These are phyloP conservation scores for Stagonosporopsis vannaccii DNA, from an alignment of 2,329 filamentous ascomycete species.

Conservation along the genomic window DNA sequence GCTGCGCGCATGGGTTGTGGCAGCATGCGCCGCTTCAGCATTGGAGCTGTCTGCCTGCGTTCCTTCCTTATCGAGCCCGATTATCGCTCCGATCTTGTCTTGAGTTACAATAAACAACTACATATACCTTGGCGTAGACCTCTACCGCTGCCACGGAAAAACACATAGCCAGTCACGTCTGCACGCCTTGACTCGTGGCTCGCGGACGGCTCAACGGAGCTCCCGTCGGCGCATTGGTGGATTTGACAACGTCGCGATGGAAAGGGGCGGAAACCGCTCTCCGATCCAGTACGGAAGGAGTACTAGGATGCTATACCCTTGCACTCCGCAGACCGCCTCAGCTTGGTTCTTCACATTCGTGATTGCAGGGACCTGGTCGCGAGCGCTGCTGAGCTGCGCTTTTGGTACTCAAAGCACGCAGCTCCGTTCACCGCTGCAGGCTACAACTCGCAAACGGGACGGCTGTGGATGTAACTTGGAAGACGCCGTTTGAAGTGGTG, in stretches of 20 bases:
- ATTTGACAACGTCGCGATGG: not conserved
- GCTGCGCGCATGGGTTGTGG: too few species aligned
- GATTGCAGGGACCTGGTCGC: slow-evolving; percentile 21
- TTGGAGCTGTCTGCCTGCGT: too few species aligned
- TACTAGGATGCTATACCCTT: slow-evolving; percentile 28
- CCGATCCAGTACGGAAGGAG: slow-evolving; percentile 28
- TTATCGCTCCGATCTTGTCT: too few species aligned
- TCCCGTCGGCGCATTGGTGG: not conserved
- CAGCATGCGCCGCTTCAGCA: too few species aligned
- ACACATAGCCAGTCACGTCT: slow-evolving; percentile 20
- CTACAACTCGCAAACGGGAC: too few species aligned
- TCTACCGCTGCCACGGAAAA: slow-evolving; percentile 9
- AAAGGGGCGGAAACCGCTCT: slow-evolving; percentile 30
- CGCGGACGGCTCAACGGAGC: not conserved
- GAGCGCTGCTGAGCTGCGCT: slow-evolving; percentile 15
- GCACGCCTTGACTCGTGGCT: slow-evolving; percentile 22
- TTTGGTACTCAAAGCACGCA: slow-evolving; percentile 2
- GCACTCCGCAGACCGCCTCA: slow-evolving; percentile 34
- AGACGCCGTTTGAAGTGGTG: not conserved
- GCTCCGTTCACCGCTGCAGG: slow-evolving; percentile 27
- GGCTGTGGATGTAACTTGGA: too few species aligned
- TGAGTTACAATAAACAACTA: too few species aligned
- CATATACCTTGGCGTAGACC: slow-evolving; percentile 28
- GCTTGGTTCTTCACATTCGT: slow-evolving; percentile 11
- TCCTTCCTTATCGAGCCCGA: too few species aligned